Conservation (phyloP, 495 filamentous ascomycete genomes). For the Platismatia glauca region DNA sequence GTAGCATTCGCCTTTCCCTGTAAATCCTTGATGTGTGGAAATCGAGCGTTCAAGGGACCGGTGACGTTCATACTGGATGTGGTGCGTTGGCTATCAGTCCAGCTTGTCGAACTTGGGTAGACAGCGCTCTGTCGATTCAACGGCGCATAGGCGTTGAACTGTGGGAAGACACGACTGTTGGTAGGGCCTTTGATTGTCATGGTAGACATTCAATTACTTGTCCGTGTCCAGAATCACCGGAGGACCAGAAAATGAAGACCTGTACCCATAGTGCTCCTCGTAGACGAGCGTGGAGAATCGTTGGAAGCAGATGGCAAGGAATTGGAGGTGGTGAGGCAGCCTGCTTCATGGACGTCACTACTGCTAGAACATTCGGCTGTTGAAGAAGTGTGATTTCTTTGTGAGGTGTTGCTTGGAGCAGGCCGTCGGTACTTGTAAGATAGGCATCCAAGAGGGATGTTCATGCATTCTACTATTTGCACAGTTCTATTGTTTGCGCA, state of each 20-base stretch:
- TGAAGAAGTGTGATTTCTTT: not conserved
- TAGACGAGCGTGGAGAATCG: not conserved
- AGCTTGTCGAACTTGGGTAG: conserved; percentile 6
- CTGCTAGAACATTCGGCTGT: not conserved
- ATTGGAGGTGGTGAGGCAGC: not conserved
- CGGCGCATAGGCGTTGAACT: conserved; percentile 2
- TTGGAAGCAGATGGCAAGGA: not conserved
- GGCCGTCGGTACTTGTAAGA: not conserved
- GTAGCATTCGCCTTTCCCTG: conserved; percentile 43
- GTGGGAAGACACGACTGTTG: conserved; percentile 11
- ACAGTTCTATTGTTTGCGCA: not conserved
- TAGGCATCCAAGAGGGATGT: not conserved
- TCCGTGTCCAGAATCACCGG: not conserved
- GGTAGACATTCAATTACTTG: not conserved
- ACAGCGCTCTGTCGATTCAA: conserved; percentile 13
- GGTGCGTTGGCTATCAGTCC: conserved; percentile 6
- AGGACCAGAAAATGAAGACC: not conserved
- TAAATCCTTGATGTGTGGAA: conserved; percentile 70
- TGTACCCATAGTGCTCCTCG: conserved; percentile 10
- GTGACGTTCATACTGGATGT: conserved; percentile 22
- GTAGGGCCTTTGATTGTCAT: conserved; percentile 12
- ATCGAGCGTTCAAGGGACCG: conserved; percentile 28
- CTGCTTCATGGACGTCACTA: not conserved
- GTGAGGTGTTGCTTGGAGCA: not conserved
- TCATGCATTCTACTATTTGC: no score